phyloP scores from a whole-genome alignment of 768 basidiomycete genomes.

The Boletus pseudopeckii region DNA sequence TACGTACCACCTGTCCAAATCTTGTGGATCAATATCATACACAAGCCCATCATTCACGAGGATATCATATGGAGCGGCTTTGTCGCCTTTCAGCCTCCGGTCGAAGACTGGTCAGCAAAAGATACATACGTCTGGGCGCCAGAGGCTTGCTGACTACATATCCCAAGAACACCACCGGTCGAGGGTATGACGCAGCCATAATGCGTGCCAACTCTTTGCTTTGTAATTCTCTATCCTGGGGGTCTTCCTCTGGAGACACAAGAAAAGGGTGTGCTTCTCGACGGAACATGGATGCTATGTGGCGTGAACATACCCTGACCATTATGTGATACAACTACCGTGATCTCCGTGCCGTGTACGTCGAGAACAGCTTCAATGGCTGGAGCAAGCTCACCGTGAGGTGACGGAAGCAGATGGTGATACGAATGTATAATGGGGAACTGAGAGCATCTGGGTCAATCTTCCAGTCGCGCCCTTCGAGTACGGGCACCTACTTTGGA shows the following conservation, averaged over 20 bases:
- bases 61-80: slow-evolving; percentile 75
- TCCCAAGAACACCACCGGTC: slow-evolving; percentile 76
- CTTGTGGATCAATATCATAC: slow-evolving; percentile 75
- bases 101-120: neutral
- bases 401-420: slow-evolving; percentile 86
- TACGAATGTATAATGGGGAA: slow-evolving; percentile 86
- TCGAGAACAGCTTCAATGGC: slow-evolving; percentile 86
- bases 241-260: slow-evolving; percentile 67
- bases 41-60: slow-evolving; percentile 74
- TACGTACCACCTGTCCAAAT: slow-evolving; percentile 65
- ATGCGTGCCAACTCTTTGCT: slow-evolving; percentile 76
- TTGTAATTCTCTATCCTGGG: slow-evolving; percentile 84
- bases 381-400: slow-evolving; percentile 80
- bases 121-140: slow-evolving; percentile 54
- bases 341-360: slow-evolving; percentile 71
- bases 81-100: slow-evolving; percentile 6
- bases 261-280: neutral
- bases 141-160: slow-evolving; percentile 76
- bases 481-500: slow-evolving; percentile 53
- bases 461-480: neutral
- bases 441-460: slow-evolving; percentile 33
- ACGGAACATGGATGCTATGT: neutral
- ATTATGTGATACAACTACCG: slow-evolving; percentile 87
- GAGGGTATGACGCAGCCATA: slow-evolving; percentile 64
- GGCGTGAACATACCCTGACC: slow-evolving; percentile 67